Base-by-base conservation (phyloP, 1,139 yeast species). In the Pneumocystis jirovecii region DNA sequence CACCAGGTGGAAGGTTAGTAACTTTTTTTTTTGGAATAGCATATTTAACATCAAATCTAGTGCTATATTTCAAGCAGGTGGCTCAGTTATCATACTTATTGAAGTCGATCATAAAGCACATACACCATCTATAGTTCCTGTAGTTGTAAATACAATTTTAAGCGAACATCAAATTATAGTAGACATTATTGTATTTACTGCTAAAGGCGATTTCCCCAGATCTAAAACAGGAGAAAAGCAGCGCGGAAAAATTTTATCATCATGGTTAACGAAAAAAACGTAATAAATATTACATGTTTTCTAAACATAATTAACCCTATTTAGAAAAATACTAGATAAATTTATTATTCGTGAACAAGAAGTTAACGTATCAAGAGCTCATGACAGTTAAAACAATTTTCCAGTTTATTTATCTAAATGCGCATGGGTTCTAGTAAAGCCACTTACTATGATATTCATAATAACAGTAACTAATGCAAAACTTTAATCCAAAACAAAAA, bases 101-200 rank as follows among this genome's bases (percentile, higher is more conserved):
- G 96, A 90, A 71, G 82, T 87, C 19, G 68, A 71, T 44, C 68
- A 70, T 29, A 73, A 72, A 15, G 74, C 74, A 37, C 79, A 80
- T 69, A 77, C 83, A 67, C 86, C 96, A 0, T 84, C 93, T 0
- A 75, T 93, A 68, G 91, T 90, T 0, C 96, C 97, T 0, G 82
- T 91, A 60, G 82, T 93, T 64, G 89, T 88, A 62, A 86, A 89
- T 70, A 84, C 86, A 4, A 84, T 91, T 0, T 78, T 93, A 70
- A 85, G 89, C 69, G 86, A 83, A 70, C 96, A 91, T 73, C 96
- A 90, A 70, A 77, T 93, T 67, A 82, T 89, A n/a, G 79, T 90
- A 61, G 97, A 93, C 74, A 82, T 90, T 62, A 87, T 95, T 64
- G 88, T 91, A 0, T 93, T 91, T 74, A 84, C 88, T 65, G 83